A percentile compares a stretch with the other conserved stretches of the same genome.
These are phyloP conservation scores for Auxenochlorella pyrenoidosa DNA, from an alignment of 139 green algal genomes.

Conservation along the genomic window DNA sequence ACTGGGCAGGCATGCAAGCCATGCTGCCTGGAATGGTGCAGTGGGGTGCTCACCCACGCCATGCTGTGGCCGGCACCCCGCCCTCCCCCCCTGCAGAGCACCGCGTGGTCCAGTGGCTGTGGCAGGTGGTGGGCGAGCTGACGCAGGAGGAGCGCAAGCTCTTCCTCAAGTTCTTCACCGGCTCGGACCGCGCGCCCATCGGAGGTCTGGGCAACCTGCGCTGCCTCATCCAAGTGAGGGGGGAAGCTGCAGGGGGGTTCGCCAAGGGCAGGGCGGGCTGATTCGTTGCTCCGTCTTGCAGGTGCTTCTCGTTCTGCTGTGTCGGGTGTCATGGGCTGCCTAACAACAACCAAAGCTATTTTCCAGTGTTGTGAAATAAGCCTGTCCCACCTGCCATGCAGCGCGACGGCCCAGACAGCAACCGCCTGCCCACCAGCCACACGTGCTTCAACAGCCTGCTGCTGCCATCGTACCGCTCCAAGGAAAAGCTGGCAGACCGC, in stretches of 20 bases:
- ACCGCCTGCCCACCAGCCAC: constrained; percentile 84
- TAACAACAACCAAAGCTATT: too few relatives aligned
- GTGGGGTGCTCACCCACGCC: too few relatives aligned
- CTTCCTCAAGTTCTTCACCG: constrained; percentile 97
- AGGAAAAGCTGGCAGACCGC: constrained; percentile 73
- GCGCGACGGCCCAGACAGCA: constrained; percentile 81
- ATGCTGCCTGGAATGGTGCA: too few relatives aligned
- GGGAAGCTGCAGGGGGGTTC: neutral
- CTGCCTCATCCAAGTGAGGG: constrained; percentile 71
- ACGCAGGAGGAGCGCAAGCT: constrained; percentile 68
- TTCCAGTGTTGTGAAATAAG: too few relatives aligned
- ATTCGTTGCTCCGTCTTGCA: neutral
- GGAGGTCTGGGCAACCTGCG: constrained; percentile 89
- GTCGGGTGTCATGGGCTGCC: too few relatives aligned
- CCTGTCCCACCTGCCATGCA: constrained; percentile 44
- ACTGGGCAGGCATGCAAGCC: too few relatives aligned
- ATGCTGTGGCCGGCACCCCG: too few relatives aligned
- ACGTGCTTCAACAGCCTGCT: constrained; percentile 97
- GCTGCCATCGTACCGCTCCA: constrained; percentile 85
- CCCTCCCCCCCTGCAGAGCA: neutral
- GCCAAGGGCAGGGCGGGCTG: neutral
- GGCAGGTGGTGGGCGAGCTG: constrained; percentile 69
- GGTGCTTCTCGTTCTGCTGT: too few relatives aligned
- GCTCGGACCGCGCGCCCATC: constrained; percentile 82
- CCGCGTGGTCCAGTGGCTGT: constrained; percentile 81